Conservation (phyloP, 1,284 basidiomycete species). For the Malassezia cuniculi region DNA sequence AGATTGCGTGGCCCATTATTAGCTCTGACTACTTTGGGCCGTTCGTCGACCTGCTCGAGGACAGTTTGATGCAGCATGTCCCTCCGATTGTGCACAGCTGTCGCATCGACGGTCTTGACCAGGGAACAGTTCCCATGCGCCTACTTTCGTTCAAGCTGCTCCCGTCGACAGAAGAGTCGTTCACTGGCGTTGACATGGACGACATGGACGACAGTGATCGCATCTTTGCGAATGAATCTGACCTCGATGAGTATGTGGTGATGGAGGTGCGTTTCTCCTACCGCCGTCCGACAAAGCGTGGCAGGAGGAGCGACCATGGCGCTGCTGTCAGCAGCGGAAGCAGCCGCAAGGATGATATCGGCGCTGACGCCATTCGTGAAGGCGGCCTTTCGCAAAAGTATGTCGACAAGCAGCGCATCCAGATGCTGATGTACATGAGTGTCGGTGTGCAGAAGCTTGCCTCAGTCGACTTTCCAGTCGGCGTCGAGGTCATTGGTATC, state of each 20-base stretch:
- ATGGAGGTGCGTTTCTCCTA: slow-evolving; percentile 7
- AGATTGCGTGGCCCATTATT: slow-evolving; percentile 35
- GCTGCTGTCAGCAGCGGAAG: too few species aligned
- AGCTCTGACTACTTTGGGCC: slow-evolving; percentile 34
- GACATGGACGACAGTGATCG: slow-evolving; percentile 26
- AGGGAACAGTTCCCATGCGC: slow-evolving; percentile 28
- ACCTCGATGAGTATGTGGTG: slow-evolving; percentile 1
- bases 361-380: background rate
- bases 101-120: slow-evolving; percentile 37
- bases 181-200: slow-evolving; percentile 22
- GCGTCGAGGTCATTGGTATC: slow-evolving; percentile 38
- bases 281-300: slow-evolving; percentile 15
- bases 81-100: slow-evolving; percentile 33
- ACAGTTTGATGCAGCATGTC: slow-evolving; percentile 39
- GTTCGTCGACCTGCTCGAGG: slow-evolving; percentile 37
- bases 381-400: too few species aligned
- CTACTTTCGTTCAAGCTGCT: slow-evolving; percentile 29
- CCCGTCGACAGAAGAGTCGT: slow-evolving; percentile 16
- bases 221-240: too few species aligned
- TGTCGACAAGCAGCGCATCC: slow-evolving; percentile 16
- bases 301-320: slow-evolving; percentile 11
- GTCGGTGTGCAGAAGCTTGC: slow-evolving; percentile 39
- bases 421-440: slow-evolving; percentile 30
- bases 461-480: slow-evolving; percentile 34
- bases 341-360: background rate